phyloP scores from a whole-genome alignment of 2,329 filamentous ascomycete species.

The Alternaria novae-zelandiae region DNA sequence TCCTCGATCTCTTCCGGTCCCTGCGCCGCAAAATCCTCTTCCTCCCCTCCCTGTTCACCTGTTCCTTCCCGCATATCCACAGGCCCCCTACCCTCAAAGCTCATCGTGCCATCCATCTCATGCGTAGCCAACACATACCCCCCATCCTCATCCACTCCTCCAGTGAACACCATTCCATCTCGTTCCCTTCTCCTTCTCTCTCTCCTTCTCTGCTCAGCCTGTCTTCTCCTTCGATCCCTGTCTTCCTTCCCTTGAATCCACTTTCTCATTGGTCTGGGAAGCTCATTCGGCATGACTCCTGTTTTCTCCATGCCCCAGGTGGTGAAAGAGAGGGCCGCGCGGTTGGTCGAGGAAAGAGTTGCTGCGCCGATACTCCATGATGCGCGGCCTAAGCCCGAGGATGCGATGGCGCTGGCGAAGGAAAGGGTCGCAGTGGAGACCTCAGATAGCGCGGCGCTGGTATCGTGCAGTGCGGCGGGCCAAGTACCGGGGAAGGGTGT shows the following conservation, averaged over 20 bases:
- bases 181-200: not conserved
- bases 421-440: constrained; percentile 13
- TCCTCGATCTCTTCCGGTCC: not conserved
- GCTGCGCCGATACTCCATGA: constrained; percentile 18
- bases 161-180: not conserved
- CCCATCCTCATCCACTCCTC: not conserved
- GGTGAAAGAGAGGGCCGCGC: not conserved
- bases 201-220: not conserved
- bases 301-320: not conserved
- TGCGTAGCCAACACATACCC: constrained; percentile 3
- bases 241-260: not conserved
- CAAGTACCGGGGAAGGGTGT: constrained; percentile 25
- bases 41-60: not conserved
- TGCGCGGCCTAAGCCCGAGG: constrained; percentile 18
- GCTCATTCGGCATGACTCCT: not conserved
- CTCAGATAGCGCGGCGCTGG: constrained; percentile 10
- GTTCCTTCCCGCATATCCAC: not conserved
- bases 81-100: not conserved
- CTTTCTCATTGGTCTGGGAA: not conserved
- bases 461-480: constrained; percentile 15
- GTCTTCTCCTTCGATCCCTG: not conserved
- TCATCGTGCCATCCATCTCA: not conserved
- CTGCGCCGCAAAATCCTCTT: not conserved
- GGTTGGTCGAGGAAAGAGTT: constrained; percentile 1
- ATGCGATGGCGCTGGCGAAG: constrained; percentile 14